Base-by-base conservation (phyloP, 1,284 basidiomycete genomes). In the Ceratobasidium sp. region DNA sequence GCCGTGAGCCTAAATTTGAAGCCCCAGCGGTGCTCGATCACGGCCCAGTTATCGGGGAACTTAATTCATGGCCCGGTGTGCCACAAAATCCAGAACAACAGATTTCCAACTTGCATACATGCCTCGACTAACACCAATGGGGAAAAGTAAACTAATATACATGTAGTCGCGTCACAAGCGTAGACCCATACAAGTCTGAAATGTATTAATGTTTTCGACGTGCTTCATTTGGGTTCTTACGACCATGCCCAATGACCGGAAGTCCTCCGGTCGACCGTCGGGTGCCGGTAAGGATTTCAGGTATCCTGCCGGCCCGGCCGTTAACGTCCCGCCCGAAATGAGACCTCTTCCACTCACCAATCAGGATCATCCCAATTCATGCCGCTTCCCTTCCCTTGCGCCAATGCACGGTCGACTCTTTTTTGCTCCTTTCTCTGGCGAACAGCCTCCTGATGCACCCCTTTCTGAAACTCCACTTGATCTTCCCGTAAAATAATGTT, bases 301-400 rank as follows among this genome's bases (percentile, higher is more conserved):
- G 81, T 53, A 82, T 85, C 74, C 90, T 81, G 15, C 91, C 88
- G 31, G 45, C 34, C 34, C 29, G 6, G 29, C 29, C 49, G 31
- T 29, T 67, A 8, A 45, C 29, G 91, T 92, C 8, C 91, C 88
- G 20, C 89, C 89, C 69, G 87, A 82, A 1, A 91, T 62, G 84
- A 86, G 60, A 96, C 80, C 75, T 96, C 93, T 75, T 91, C 92
- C 13, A 94, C 94, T 70, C 94, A 80, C 94, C 93, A 96, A 81
- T 97, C 92, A n/a, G 94, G 92, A 82, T 96, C 94, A 84, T 93
- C 90, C 94, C 94, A 96, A 75, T 86, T 89, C 10, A 81, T 81
- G 32, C 83, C 80, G 17, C 82, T 83, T 27, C 76, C 76, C 60
- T 82, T 81, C 42, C 83, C 82, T 40, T 80, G 80, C 67, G 89